Conservation (phyloP, 164 flowering plant genomes). For the Warburgia ugandensis region DNA sequence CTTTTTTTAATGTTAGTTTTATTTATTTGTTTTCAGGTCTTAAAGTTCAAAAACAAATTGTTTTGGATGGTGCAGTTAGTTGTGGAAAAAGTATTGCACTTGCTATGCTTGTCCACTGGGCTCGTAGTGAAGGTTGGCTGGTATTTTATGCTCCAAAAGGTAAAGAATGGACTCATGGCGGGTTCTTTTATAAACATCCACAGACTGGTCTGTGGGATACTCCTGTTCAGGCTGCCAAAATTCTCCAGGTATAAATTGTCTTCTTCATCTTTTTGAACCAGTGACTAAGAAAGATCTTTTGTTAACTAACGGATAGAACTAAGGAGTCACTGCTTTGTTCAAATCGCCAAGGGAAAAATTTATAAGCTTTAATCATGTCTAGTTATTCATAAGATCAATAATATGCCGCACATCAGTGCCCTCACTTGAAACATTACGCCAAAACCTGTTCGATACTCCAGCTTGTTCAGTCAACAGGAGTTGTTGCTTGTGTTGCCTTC, state of each 20-base stretch:
- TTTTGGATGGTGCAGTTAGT: slow-evolving; percentile 79
- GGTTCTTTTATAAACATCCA: slow-evolving; percentile 66
- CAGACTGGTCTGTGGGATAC: slow-evolving; percentile 90
- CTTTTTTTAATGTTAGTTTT: neutral
- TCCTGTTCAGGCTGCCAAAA: slow-evolving; percentile 71
- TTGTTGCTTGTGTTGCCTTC: too few species aligned
- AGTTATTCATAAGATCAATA: too few species aligned
- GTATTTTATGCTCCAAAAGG: slow-evolving; percentile 84
- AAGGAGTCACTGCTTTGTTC: too few species aligned
- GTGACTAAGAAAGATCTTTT: too few species aligned
- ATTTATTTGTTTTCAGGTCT: slow-evolving; percentile 31
- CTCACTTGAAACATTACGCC: too few species aligned
- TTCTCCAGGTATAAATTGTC: slow-evolving; percentile 53
- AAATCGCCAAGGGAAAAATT: too few species aligned
- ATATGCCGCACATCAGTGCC: too few species aligned
- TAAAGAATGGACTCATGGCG: slow-evolving; percentile 84
- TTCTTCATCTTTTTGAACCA: neutral
- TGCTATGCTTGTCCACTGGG: slow-evolving; percentile 97
- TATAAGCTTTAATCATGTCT: too few species aligned
- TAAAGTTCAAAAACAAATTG: slow-evolving; percentile 66
- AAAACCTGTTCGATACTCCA: too few species aligned
- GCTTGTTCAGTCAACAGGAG: too few species aligned
- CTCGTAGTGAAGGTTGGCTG: slow-evolving; percentile 92
- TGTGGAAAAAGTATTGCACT: slow-evolving; percentile 92
- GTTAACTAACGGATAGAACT: too few species aligned